These are phyloP conservation scores for Saccharomycopsis malanga DNA, from an alignment of 805 yeast species.

Conservation along the genomic window DNA sequence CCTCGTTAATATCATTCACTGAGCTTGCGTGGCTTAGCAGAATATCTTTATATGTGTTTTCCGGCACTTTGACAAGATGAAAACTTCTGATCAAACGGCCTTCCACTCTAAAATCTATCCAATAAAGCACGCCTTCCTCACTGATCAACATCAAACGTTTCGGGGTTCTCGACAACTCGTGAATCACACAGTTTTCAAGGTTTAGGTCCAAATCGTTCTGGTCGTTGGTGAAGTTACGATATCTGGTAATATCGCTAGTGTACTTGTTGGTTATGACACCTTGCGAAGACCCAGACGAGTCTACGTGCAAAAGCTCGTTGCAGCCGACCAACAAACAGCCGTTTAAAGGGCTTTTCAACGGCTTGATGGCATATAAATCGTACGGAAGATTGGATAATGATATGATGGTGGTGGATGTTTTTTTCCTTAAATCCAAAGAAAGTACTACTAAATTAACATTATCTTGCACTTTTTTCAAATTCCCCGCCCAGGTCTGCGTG, in stretches of 20 bases:
- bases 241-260: slow-evolving; percentile 12
- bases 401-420: slow-evolving; percentile 54
- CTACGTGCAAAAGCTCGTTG: slow-evolving; percentile 72
- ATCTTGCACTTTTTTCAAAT: slow-evolving; percentile 53
- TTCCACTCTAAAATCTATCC: slow-evolving; percentile 21
- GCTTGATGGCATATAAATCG: slow-evolving; percentile 58
- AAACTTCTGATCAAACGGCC: slow-evolving; percentile 18
- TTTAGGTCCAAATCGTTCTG: slow-evolving; percentile 16
- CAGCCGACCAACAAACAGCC: slow-evolving; percentile 69
- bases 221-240: slow-evolving; percentile 16
- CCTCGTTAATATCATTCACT: neutral
- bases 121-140: slow-evolving; percentile 15
- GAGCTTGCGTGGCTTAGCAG: slow-evolving; percentile 8
- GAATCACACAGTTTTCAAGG: slow-evolving; percentile 16
- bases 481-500: slow-evolving; percentile 72
- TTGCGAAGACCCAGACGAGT: slow-evolving; percentile 50
- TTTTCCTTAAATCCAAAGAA: slow-evolving; percentile 55
- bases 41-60: slow-evolving; percentile 1
- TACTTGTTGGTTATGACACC: slow-evolving; percentile 18
- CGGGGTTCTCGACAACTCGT: slow-evolving; percentile 4
- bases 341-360: slow-evolving; percentile 57
- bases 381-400: slow-evolving; percentile 62
- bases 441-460: slow-evolving; percentile 54
- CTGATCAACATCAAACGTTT: slow-evolving; percentile 15
- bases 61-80: slow-evolving; percentile 8